Evolutionary conservation across 257 asterid genomes (phyloP).

Genomic region (Solanum gandarillasii): DNA sequence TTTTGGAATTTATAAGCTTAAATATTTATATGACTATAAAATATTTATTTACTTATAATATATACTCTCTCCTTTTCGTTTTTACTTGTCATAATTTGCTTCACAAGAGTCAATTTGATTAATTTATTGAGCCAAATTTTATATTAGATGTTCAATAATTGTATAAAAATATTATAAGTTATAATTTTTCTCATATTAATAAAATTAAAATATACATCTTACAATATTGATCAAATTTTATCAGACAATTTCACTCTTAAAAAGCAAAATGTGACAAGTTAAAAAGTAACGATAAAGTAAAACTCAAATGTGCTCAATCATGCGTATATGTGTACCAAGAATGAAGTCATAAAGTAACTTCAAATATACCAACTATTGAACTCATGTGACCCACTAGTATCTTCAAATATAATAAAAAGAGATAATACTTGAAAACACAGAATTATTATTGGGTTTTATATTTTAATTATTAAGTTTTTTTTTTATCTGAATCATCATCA

Average conservation of each 20-base stretch:
- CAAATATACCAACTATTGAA: not conserved
- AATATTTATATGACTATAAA: not conserved
- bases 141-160: not conserved
- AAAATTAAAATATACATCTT: not conserved
- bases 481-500: not conserved
- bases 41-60: not conserved
- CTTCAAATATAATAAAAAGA: not conserved
- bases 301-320: not conserved
- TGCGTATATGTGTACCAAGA: not conserved
- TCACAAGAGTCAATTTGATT: not conserved
- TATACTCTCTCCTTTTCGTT: not conserved
- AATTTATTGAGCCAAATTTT: not conserved
- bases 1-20: not conserved
- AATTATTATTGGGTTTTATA: not conserved
- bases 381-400: not conserved
- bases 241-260: not conserved
- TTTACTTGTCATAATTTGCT: not conserved
- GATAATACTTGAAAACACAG: not conserved
- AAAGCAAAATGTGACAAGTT: fast-evolving
- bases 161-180: not conserved
- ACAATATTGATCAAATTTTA: fast-evolving
- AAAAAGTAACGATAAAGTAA: fast-evolving
- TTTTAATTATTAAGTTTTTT: not conserved
- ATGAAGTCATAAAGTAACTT: not conserved
- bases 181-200: not conserved